Evolutionary conservation across 1,284 basidiomycete genomes (phyloP), one percentile per base, ranked within the genome.

Genomic region (Leucocoprinus gongylophorus): DNA sequence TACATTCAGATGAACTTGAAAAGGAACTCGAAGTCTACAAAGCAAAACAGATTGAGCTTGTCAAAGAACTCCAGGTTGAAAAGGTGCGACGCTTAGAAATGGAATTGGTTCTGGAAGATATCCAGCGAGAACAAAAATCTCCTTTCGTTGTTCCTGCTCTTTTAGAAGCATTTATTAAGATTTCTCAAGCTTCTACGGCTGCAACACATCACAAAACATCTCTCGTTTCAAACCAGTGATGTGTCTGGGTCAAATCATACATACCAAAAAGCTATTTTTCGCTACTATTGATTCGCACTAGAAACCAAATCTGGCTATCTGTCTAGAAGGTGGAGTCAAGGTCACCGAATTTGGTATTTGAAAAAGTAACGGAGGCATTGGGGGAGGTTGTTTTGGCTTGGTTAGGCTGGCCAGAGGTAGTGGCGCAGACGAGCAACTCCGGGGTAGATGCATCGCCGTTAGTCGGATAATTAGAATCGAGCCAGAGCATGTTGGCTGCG

Each of bases 131-230:
- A 59, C 67, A 65, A 44, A 60, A 54, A 42, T 63, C 66, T 52
- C 76, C 75, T n/a, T 74, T 77, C 55, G 64, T 78, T 33, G 73
- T 78, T 2, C 75, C 75, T 5, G 69, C 71, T 18, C 62, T 78
- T 50, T 54, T 73, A 46, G 70, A 75, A 21, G 72, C 73, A 42
- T 75, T 77, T 56, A 52, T 71, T 39, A 63, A 67, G 26, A 59
- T 72, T 32, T 67, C 68, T 58, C 32, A 48, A 17, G 40, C 41
- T 9, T 48, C 46, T 17, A 53, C 46, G 6, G 33, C 41, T 13
- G 46, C 51, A 13, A 42, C 47, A 20, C 30, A 42, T 2, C 13
- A 52, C 32, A 35, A 23, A 23, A 9, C 41, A n/a, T 10, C 33
- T 17, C 30, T 46, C 2, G 28, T n/a, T 37, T 15, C 40, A 43